Evolutionary conservation across 78 protist genomes (phyloP), one percentile per base, ranked within the genome.

Genomic region (Dictyostelium brefeldianum): DNA sequence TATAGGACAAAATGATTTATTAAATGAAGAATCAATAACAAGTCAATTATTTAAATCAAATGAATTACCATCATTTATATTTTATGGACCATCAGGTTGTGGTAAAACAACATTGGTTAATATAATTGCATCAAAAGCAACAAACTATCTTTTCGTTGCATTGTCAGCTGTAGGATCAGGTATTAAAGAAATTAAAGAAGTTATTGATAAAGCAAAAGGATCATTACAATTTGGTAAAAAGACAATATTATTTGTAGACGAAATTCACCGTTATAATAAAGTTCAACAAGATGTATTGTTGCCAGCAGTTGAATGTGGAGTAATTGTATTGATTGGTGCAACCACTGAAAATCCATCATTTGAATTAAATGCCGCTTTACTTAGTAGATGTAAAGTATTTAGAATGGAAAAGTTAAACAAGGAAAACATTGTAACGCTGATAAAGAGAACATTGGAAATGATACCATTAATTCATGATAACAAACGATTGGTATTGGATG

Each of bases 341-440:
- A 95, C 98, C 0, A 81, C 95, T 29, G 98, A 96, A 89, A 96
- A 96, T 51, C 98, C 98, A 18, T 78, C 95, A n/a, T 94, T 96
- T 46, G 84, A 85, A 18, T n/a, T 90, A 17, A 90, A 83, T 25
- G 2, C 36, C 6, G 98, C 98, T 0, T 77, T 96, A 12, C 41
- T 90, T 46, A 70, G 89, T 22, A 64, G 98, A 62, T 82, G 94
- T 46, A 43, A 29, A 20, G 94, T 94, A 17, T 50, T 89, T 43
- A 47, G 5, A 14, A 56, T 96, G 43, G 78, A 89, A 15, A 65
- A 64, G 46, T 65, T 96, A 12, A 27, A 48, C 9, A 18, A 31
- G 36, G 54, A 50, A 6, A 69, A 85, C 17, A 54, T 96, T 14
- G 12, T 0, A 11, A 18, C 69, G 6, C n/a, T 89, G 20, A 50